Evolutionary conservation across 2,329 filamentous ascomycete species (phyloP), one percentile per base, ranked within the genome.

Genomic region (Emergomyces africanus): DNA sequence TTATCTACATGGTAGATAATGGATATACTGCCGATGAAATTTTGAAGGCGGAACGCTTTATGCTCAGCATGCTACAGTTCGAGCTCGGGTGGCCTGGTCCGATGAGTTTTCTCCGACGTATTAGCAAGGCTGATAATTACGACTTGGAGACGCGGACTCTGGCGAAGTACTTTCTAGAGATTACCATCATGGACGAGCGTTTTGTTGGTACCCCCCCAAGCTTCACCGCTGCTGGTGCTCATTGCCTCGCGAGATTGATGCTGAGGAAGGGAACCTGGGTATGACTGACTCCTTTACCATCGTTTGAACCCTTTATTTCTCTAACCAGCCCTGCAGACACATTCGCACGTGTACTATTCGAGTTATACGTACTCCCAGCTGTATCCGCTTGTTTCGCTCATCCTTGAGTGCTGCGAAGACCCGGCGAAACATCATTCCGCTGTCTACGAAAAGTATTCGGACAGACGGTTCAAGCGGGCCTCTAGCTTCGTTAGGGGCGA

Each of bases 121-220:
- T 97, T 74, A 97, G 92, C 84, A 97, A 97, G 78, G 94, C 94
- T 15, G 94, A 99, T 70, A 90, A 96, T 70, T 99, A 97, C 70
- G 91, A 99, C 69, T 79, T 96, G 53, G 92, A 99, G 75, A 96
- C 92, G 12, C 84, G 94, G 42, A 97, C 94, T 5, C 78, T 99
- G 58, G 90, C 94, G 66, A 99, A 99, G 76, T 99, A 99, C 76
- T 96, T 99, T 74, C 80, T 99, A 30, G 94, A 99, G 72, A 83
- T 97, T 59, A 95, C 90, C 42, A 86, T 97, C 71, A 96, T 97
- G 90, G 94, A 99, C 70, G 91, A 97, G 78, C 88, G 92, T 23
- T 97, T 99, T 69, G 90, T 99, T 41, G 89, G 88, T 30, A 90
- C 87, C 66, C 88, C 89, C 37, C 89, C 92, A 1, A 96, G 91